Conservation (phyloP, 805 yeast genomes). For the Gaillardinia entomophila region DNA sequence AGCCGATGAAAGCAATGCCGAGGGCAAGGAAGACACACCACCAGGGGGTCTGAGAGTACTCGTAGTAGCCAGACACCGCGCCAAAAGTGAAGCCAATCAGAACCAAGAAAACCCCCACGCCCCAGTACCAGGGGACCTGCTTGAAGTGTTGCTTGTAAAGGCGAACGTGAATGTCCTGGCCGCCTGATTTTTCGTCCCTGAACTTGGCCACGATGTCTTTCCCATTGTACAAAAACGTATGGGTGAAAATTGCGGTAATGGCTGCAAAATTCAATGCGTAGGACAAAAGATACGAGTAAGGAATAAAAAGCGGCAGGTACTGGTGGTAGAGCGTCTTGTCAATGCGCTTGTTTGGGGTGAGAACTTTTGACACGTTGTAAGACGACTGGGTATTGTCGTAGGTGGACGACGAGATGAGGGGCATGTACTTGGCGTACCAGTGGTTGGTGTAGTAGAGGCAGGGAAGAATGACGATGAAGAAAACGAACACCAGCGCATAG, state of each 20-base stretch:
- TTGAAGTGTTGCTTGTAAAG: slow-evolving; percentile 12
- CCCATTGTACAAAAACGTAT: slow-evolving; percentile 14
- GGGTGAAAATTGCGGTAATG: slow-evolving; percentile 12
- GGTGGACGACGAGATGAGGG: slow-evolving; percentile 13
- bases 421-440: slow-evolving; percentile 17
- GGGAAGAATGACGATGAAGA: slow-evolving; percentile 11
- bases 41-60: slow-evolving; percentile 11
- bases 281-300: slow-evolving; percentile 13
- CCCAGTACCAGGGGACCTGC: slow-evolving; percentile 19
- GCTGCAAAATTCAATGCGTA: slow-evolving; percentile 18
- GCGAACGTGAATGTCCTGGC: slow-evolving; percentile 16
- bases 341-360: slow-evolving; percentile 8
- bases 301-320: slow-evolving; percentile 14
- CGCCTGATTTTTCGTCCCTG: slow-evolving; percentile 9
- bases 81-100: slow-evolving; percentile 10
- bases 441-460: slow-evolving; percentile 14
- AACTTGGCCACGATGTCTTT: slow-evolving; percentile 10
- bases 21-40: slow-evolving; percentile 12
- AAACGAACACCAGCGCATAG: slow-evolving; percentile 10
- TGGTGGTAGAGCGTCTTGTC: slow-evolving; percentile 10
- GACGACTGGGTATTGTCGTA: slow-evolving; percentile 12
- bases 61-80: slow-evolving; percentile 9
- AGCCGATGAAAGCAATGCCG: slow-evolving; percentile 7
- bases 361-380: slow-evolving; percentile 12
- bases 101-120: slow-evolving; percentile 5